Percentiles rank a stretch among this genome's conserved stretches.
Evolutionary conservation across 768 basidiomycete genomes (phyloP).

Genomic region (Suillus subaureus): DNA sequence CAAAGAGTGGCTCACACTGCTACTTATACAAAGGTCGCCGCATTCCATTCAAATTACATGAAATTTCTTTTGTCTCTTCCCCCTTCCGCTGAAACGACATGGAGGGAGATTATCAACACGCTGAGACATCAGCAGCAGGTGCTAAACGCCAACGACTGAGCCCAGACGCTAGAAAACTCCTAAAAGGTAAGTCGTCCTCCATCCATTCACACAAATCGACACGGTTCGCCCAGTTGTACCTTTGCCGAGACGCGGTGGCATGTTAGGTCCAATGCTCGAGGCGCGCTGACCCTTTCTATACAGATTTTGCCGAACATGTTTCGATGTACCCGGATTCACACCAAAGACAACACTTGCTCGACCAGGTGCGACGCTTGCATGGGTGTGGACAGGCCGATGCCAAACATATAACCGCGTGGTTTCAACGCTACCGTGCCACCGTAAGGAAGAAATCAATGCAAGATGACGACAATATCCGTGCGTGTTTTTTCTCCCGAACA

Average conservation of each 20-base stretch:
- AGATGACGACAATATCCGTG: constrained; percentile 31
- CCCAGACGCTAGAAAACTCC: neutral
- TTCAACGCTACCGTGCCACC: constrained; percentile 14
- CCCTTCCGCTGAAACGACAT: neutral
- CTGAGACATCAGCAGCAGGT: constrained; percentile 5
- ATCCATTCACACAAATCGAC: neutral
- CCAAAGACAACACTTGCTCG: constrained; percentile 1
- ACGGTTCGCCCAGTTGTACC: neutral
- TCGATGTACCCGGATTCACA: neutral
- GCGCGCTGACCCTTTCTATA: neutral
- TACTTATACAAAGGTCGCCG: constrained; percentile 6
- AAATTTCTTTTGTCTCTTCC: neutral
- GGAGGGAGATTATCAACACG: neutral
- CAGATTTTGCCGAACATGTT: constrained; percentile 4
- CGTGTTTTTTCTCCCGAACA: constrained; percentile 10
- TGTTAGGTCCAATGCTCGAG: neutral
- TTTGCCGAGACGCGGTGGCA: neutral
- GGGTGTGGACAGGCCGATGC: neutral
- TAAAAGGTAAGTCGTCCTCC: neutral
- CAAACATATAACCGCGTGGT: constrained; percentile 17
- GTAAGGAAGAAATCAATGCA: constrained; percentile 1
- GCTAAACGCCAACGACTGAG: neutral
- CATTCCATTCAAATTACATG: neutral
- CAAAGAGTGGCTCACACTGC: constrained; percentile 1
- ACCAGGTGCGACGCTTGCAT: neutral